Evolutionary conservation across 495 filamentous ascomycete species (phyloP).

Genomic region (Tuber magnatum): DNA sequence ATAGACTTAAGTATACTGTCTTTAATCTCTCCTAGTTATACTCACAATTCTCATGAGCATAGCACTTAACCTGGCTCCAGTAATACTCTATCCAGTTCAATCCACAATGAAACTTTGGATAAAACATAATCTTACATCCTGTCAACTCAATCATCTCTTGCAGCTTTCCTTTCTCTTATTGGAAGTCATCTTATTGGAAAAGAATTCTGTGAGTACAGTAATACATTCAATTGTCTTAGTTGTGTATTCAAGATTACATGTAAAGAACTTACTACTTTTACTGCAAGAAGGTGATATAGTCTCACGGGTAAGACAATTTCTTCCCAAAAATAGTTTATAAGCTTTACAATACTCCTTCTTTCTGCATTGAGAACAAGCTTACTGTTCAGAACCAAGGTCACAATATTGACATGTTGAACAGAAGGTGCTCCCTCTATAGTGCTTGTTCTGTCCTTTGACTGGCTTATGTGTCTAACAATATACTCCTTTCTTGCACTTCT

Average conservation of each 20-base stretch:
- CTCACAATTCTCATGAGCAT: too few relatives aligned
- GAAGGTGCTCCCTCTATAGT: neutral
- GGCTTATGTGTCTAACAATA: neutral
- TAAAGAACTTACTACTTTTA: neutral
- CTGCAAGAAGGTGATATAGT: neutral
- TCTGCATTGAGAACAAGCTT: neutral
- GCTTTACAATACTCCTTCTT: neutral
- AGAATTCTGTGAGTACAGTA: neutral
- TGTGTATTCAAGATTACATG: too few relatives aligned
- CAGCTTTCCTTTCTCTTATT: neutral
- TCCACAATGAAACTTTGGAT: too few relatives aligned
- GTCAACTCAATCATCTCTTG: too few relatives aligned
- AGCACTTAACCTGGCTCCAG: too few relatives aligned
- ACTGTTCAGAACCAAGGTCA: neutral
- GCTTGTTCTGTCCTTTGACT: neutral
- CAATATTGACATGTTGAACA: neutral
- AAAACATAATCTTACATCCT: too few relatives aligned
- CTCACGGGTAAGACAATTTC: neutral
- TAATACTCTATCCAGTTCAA: too few relatives aligned
- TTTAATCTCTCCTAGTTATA: too few relatives aligned
- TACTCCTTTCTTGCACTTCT: neutral
- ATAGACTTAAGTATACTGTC: too few relatives aligned
- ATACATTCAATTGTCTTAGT: too few relatives aligned
- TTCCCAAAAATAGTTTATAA: neutral
- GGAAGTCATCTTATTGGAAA: neutral